Percentiles rank a stretch among this genome's conserved stretches.
Evolutionary conservation across 2,329 filamentous ascomycete species (phyloP).

Genomic region (Truncatella angustata): DNA sequence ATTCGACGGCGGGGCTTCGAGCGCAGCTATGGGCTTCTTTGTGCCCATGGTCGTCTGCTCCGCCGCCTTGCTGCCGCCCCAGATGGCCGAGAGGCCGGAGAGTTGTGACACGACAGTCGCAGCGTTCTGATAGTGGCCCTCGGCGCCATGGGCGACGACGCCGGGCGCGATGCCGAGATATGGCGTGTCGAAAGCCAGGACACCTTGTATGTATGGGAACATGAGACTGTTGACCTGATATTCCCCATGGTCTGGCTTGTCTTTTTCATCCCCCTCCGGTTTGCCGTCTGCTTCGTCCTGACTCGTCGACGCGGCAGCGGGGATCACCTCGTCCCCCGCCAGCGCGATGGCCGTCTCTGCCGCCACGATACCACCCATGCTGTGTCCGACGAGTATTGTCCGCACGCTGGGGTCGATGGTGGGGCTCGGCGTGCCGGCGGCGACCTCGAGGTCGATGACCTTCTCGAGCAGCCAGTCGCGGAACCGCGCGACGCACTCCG

Average conservation of each 20-base stretch:
- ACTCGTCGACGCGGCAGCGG: slow-evolving; percentile 28
- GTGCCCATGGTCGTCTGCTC: slow-evolving; percentile 17
- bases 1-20: slow-evolving; percentile 32
- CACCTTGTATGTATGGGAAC: slow-evolving; percentile 89
- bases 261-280: neutral
- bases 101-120: slow-evolving; percentile 67
- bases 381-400: slow-evolving; percentile 30
- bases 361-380: slow-evolving; percentile 84
- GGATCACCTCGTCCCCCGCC: slow-evolving; percentile 51
- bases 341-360: slow-evolving; percentile 82
- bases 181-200: slow-evolving; percentile 92
- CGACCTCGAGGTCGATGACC: slow-evolving; percentile 92
- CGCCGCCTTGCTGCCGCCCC: slow-evolving; percentile 48
- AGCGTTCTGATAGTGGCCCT: slow-evolving; percentile 79
- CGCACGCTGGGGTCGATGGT: slow-evolving; percentile 31
- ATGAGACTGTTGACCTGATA: slow-evolving; percentile 62
- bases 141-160: slow-evolving; percentile 81
- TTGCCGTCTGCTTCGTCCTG: slow-evolving; percentile 18
- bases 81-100: slow-evolving; percentile 66
- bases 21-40: slow-evolving; percentile 35
- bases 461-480: slow-evolving; percentile 85
- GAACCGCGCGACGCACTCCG: slow-evolving; percentile 69
- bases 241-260: neutral
- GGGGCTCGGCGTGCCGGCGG: slow-evolving; percentile 47
- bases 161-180: slow-evolving; percentile 80